These are phyloP conservation scores for Spatholobus suberectus DNA, from an alignment of 306 rosid genomes.

Conservation along the genomic window DNA sequence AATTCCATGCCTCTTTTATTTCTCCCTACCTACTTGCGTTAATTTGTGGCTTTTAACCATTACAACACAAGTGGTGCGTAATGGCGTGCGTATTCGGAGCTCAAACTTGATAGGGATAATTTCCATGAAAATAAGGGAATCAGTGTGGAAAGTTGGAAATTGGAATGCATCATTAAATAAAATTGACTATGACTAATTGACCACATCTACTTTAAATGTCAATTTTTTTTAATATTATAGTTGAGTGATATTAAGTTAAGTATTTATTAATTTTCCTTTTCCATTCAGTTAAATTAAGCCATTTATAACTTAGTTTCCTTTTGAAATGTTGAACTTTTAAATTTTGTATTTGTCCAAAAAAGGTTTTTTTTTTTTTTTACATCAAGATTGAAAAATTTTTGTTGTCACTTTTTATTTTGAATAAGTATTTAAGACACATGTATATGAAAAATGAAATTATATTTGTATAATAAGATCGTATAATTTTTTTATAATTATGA, in stretches of 20 bases:
- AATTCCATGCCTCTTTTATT: neutral
- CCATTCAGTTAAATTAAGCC: neutral
- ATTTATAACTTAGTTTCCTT: neutral
- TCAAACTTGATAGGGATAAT: slow-evolving; percentile 6
- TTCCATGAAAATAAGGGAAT: slow-evolving; percentile 24
- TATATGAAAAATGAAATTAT: neutral
- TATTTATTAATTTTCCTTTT: neutral
- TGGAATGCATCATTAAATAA: neutral
- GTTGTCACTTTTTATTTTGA: neutral
- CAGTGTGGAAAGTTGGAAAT: neutral
- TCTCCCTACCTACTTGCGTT: neutral
- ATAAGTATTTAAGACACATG: neutral
- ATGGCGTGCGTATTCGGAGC: neutral
- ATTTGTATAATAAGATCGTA: too few species aligned
- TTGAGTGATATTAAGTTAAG: neutral
- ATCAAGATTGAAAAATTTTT: neutral
- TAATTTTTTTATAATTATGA: neutral
- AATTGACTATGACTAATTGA: neutral
- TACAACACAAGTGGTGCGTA: neutral
- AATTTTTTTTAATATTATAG: neutral
- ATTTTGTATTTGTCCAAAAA: neutral
- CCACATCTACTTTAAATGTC: neutral
- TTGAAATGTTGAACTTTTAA: neutral
- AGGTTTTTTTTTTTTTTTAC: neutral
- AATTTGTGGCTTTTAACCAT: neutral